A percentile compares a stretch with the other conserved stretches of the same genome.
Evolutionary conservation across 1,284 basidiomycete genomes (phyloP).

Genomic region (Trichosporon sp.): DNA sequence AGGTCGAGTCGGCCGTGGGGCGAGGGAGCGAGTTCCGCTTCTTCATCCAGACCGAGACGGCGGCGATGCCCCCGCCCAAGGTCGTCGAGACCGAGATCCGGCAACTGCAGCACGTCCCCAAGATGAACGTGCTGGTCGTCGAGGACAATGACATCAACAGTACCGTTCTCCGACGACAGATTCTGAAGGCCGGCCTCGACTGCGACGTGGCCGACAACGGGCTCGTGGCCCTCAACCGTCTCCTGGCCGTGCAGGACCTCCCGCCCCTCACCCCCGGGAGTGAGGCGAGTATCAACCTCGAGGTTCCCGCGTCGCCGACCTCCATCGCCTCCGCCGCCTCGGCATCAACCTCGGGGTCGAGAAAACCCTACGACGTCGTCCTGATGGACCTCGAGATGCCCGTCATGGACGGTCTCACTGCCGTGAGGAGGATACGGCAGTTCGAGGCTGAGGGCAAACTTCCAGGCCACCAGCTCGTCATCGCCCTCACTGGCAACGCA

Average conservation of each 20-base stretch:
- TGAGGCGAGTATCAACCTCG: background rate
- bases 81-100: background rate
- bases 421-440: conserved; percentile 44
- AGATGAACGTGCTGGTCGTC: conserved; percentile 46
- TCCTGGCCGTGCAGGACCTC: conserved; percentile 5
- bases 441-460: conserved; percentile 40
- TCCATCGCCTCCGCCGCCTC: too few relatives aligned
- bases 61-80: background rate
- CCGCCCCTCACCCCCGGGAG: background rate
- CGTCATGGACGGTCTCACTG: conserved; percentile 54
- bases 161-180: conserved; percentile 56
- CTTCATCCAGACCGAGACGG: conserved; percentile 50
- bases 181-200: conserved; percentile 51
- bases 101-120: background rate
- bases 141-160: conserved; percentile 59
- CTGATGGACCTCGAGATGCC: conserved; percentile 48
- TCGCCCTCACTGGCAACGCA: conserved; percentile 54
- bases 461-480: conserved; percentile 41
- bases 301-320: background rate
- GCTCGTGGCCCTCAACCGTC: conserved; percentile 50
- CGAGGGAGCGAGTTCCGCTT: conserved; percentile 55
- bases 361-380: conserved; percentile 33
- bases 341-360: background rate
- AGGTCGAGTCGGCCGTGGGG: conserved; percentile 46
- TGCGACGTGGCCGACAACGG: conserved; percentile 55